Evolutionary conservation across 768 basidiomycete genomes (phyloP), one percentile per base, ranked within the genome.

Genomic region (Termitomyces sp.): DNA sequence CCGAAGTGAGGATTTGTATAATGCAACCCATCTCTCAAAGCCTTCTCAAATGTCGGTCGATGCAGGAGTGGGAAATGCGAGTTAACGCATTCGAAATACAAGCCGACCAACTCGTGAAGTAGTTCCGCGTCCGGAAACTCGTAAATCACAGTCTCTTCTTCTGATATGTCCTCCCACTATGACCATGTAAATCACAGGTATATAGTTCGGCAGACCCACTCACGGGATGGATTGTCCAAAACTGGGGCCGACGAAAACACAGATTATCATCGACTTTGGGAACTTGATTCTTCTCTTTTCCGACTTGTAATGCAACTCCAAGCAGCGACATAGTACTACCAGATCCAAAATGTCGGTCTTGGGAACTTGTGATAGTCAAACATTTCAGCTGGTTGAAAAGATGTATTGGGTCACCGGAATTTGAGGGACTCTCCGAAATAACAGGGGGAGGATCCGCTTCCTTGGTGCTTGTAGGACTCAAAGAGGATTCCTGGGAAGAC

Each of bases 21-120:
- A 68, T 90, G 83, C 6, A 81, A 66, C 0, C 78, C 77, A 5
- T 78, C 72, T 0, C 64, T 64, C 14, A 87, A 64, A 35, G 78
- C 75, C 18, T 73, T 72, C 57, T 84, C 75, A 62, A 93, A 92
- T 9, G 81, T 80, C 0, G 85, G 85, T 0, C 81, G 79, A 65
- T 93, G 91, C 4, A 95, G 70, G 5, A 93, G 70, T 0, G 91
- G 90, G 2, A 79, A 63, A 47, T 79, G 69, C 10, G 71, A 58
- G 59, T 91, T 86, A 52, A 80, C 57, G 40, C 78, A 64, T 0
- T 67, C 67, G 64, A 93, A 93, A 67, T 85, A 92, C 4, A 83
- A 69, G 16, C 79, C 71, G 50, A 90, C 71, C 32, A 93, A 75
- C 2, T 63, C 58, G 13, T 64, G 64, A 16, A 83, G 71, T 13